Percentiles rank a stretch among this genome's conserved stretches.
These are phyloP conservation scores for Fistulinella cinereoalba DNA, from an alignment of 1,284 basidiomycete species.

Conservation along the genomic window DNA sequence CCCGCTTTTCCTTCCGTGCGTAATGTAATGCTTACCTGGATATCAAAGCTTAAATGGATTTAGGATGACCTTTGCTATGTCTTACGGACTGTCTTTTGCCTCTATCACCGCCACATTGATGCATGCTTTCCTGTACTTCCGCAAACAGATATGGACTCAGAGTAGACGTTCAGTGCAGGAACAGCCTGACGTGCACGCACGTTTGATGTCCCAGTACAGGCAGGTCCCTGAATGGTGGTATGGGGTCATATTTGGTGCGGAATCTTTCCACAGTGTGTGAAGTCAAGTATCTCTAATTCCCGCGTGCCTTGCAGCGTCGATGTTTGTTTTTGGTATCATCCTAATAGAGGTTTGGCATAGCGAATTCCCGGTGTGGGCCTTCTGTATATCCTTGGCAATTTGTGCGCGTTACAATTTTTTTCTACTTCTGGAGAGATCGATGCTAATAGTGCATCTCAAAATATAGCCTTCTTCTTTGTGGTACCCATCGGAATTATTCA, in stretches of 20 bases:
- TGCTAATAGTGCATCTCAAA: background rate
- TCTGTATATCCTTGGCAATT: slow-evolving; percentile 39
- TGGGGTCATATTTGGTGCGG: slow-evolving; percentile 42
- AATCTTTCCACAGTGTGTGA: no score
- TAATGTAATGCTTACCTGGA: background rate
- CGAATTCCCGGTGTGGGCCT: slow-evolving; percentile 56
- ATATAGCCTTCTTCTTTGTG: slow-evolving; percentile 44
- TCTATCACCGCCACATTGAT: slow-evolving; percentile 64
- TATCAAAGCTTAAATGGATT: background rate
- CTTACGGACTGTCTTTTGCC: slow-evolving; percentile 71
- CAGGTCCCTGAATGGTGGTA: slow-evolving; percentile 77
- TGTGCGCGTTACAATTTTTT: slow-evolving; percentile 11
- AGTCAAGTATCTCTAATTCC: background rate
- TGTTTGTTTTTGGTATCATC: slow-evolving; percentile 57
- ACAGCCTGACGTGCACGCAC: slow-evolving; percentile 71
- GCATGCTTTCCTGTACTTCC: slow-evolving; percentile 69
- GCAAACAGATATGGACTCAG: slow-evolving; percentile 58
- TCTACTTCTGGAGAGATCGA: background rate
- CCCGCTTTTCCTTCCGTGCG: slow-evolving; percentile 76
- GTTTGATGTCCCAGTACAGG: slow-evolving; percentile 70
- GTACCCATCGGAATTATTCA: slow-evolving; percentile 49
- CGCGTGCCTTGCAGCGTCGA: slow-evolving; percentile 27
- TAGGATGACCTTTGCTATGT: slow-evolving; percentile 53
- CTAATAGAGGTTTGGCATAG: slow-evolving; percentile 57
- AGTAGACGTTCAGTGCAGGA: slow-evolving; percentile 54